Conservation (phyloP, 108 stramenopile genomes). For the Fistulifera pelliculosa region DNA sequence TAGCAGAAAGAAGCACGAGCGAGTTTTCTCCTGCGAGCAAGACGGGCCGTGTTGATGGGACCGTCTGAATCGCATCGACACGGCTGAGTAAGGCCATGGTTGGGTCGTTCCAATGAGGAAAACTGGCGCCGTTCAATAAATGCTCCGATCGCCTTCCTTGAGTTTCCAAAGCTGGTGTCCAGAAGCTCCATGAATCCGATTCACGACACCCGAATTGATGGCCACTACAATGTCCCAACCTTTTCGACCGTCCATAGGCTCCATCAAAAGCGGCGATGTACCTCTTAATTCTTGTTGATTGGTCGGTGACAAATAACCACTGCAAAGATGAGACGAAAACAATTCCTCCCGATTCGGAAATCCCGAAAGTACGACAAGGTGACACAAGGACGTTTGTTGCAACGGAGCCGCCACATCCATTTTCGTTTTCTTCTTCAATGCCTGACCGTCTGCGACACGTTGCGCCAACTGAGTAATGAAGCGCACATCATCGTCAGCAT, state of each 20-base stretch:
- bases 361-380: conserved; percentile 57
- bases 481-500: conserved; percentile 9
- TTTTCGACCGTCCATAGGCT: conserved; percentile 38
- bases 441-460: neutral
- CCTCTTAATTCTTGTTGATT: conserved; percentile 9
- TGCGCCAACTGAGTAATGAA: conserved; percentile 16
- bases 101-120: conserved; percentile 47
- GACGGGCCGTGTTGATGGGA: conserved; percentile 53
- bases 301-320: conserved; percentile 7
- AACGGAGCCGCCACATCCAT: neutral
- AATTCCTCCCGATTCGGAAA: conserved; percentile 74
- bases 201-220: conserved; percentile 60
- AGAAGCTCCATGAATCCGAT: conserved; percentile 45
- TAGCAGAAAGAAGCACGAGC: conserved; percentile 48
- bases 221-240: conserved; percentile 71
- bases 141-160: conserved; percentile 25
- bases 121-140: conserved; percentile 6
- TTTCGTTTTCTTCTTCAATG: neutral
- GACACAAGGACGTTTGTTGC: conserved; percentile 31
- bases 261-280: conserved; percentile 53
- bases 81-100: conserved; percentile 32
- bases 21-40: conserved; percentile 67
- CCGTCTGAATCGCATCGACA: conserved; percentile 25
- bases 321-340: conserved; percentile 64
- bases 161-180: conserved; percentile 41